Evolutionary conservation across 2,329 filamentous ascomycete genomes (phyloP).

Genomic region (Cladosporium sp.): DNA sequence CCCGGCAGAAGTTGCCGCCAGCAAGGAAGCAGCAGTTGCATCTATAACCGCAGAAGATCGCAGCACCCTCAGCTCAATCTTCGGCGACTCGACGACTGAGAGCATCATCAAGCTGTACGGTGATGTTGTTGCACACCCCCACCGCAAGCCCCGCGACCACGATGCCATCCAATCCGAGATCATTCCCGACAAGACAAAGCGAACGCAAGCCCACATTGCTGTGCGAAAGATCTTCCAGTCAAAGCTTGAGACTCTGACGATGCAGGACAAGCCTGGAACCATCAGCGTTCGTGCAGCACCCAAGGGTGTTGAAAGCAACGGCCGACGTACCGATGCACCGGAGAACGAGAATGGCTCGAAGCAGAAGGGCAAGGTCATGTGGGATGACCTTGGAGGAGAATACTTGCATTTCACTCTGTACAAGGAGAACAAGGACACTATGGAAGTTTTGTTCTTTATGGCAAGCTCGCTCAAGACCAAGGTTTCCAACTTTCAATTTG

Average conservation of each 20-base stretch:
- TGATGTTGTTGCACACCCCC: slow-evolving; percentile 49
- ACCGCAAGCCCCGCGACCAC: slow-evolving; percentile 53
- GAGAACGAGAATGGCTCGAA: slow-evolving; percentile 12
- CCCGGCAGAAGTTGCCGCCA: slow-evolving; percentile 5
- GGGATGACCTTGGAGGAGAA: slow-evolving; percentile 67
- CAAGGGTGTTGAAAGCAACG: slow-evolving; percentile 19
- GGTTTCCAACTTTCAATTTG: slow-evolving; percentile 68
- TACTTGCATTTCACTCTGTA: slow-evolving; percentile 88
- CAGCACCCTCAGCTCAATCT: slow-evolving; percentile 37
- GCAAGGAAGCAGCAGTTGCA: slow-evolving; percentile 9
- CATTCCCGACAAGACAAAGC: slow-evolving; percentile 56
- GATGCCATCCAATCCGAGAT: slow-evolving; percentile 48
- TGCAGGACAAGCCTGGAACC: slow-evolving; percentile 65
- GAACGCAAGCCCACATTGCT: slow-evolving; percentile 59
- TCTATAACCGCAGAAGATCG: slow-evolving; percentile 6
- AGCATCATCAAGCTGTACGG: slow-evolving; percentile 53
- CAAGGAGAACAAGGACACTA: slow-evolving; percentile 96
- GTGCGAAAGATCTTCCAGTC: slow-evolving; percentile 77
- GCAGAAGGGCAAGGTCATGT: slow-evolving; percentile 47
- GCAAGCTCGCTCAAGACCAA: slow-evolving; percentile 66
- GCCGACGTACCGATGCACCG: slow-evolving; percentile 15
- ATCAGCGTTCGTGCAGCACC: slow-evolving; percentile 52
- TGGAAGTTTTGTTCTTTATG: slow-evolving; percentile 79
- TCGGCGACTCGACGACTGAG: slow-evolving; percentile 47
- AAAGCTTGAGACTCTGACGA: slow-evolving; percentile 70